Conservation (phyloP, 1,284 basidiomycete species). For the Ustilago vetiveriae region DNA sequence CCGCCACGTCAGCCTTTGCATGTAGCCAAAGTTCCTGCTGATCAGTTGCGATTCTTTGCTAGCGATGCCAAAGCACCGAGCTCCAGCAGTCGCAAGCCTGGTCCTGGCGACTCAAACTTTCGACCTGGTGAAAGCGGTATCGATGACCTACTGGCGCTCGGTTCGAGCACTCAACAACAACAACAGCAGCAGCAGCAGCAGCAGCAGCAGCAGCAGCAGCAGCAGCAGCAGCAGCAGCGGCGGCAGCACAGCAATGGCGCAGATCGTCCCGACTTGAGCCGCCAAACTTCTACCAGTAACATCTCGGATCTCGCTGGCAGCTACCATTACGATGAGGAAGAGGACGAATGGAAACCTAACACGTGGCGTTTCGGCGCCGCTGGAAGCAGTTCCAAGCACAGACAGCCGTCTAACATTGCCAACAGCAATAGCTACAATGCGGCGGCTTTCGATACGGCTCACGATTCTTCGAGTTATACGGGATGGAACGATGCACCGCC, state of each 20-base stretch:
- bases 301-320: slow-evolving; percentile 3
- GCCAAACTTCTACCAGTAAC: slow-evolving; percentile 14
- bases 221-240: too few relatives aligned
- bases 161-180: slow-evolving; percentile 11
- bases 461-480: slow-evolving; percentile 16
- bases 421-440: background rate
- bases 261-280: slow-evolving; percentile 12
- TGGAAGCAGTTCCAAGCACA: slow-evolving; percentile 6
- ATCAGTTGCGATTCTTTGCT: slow-evolving; percentile 49
- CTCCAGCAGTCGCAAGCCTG: slow-evolving; percentile 5
- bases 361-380: slow-evolving; percentile 52
- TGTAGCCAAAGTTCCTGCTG: slow-evolving; percentile 41
- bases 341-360: slow-evolving; percentile 56
- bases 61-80: slow-evolving; percentile 20
- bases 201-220: slow-evolving; percentile 2
- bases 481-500: slow-evolving; percentile 60
- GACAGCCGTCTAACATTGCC: background rate
- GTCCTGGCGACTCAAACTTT: slow-evolving; percentile 22
- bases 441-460: background rate
- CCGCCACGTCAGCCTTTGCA: slow-evolving; percentile 31
- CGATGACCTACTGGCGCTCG: slow-evolving; percentile 53
- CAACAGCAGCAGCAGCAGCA: slow-evolving; percentile 9
- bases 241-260: too few relatives aligned
- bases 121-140: slow-evolving; percentile 58
- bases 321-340: slow-evolving; percentile 30